These are phyloP conservation scores for Echium plantagineum DNA, from an alignment of 257 asterid genomes.

Conservation along the genomic window DNA sequence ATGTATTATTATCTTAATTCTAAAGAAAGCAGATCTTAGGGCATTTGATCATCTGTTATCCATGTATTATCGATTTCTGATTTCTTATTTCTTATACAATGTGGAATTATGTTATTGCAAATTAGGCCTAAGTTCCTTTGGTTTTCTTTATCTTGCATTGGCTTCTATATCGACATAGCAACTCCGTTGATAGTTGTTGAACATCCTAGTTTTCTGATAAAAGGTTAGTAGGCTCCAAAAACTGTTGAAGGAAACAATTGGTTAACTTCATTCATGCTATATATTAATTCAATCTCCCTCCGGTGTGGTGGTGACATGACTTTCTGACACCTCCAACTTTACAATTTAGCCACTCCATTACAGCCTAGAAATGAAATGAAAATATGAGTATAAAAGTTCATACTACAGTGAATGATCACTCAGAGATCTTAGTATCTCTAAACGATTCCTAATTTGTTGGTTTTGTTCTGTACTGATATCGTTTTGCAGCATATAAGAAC, in stretches of 20 bases:
- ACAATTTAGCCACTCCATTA: background rate
- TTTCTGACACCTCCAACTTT: background rate
- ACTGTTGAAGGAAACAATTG: background rate
- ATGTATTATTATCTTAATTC: background rate
- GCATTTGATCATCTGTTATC: background rate
- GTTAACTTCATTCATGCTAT: background rate
- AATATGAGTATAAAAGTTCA: background rate
- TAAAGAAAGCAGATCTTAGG: background rate
- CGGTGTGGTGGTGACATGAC: background rate
- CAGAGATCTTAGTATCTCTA: background rate
- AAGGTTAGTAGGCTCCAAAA: background rate
- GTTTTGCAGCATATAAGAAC: constrained; percentile 60
- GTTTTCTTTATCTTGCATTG: background rate
- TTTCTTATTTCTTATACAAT: background rate
- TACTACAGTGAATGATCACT: background rate
- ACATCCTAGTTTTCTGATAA: background rate
- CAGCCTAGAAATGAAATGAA: background rate
- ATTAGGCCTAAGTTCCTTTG: background rate
- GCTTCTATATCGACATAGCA: background rate
- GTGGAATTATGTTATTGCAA: background rate
- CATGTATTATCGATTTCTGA: background rate
- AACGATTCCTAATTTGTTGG: constrained; percentile 2
- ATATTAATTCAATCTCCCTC: too few relatives aligned
- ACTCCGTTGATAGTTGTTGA: background rate
- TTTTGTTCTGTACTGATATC: constrained; percentile 68